Evolutionary conservation across 2,329 filamentous ascomycete species (phyloP).

Genomic region (Trichoderma hamatum): DNA sequence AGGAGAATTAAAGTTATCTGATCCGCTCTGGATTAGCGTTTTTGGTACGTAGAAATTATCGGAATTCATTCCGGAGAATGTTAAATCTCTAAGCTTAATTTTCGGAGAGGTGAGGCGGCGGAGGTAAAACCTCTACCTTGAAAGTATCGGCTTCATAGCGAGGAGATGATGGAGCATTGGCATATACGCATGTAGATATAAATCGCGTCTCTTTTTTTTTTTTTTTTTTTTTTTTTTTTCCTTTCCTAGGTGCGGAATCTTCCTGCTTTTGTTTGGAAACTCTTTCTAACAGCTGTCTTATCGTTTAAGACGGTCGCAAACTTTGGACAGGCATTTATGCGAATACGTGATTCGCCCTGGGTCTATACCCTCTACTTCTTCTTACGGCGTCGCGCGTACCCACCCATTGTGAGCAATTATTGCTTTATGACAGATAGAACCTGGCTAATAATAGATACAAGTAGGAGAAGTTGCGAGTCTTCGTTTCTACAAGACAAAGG

Average conservation of each 20-base stretch:
- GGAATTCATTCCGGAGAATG: conserved; percentile 1
- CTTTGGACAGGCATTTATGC: background rate
- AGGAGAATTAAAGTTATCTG: conserved; percentile 22
- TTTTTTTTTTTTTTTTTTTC: background rate
- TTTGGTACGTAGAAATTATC: background rate
- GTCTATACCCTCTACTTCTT: background rate
- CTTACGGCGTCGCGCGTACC: background rate
- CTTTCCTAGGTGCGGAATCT: background rate
- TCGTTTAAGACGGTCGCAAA: background rate
- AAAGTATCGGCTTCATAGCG: background rate
- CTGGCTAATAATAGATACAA: background rate
- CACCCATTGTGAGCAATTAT: background rate
- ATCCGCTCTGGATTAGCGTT: background rate
- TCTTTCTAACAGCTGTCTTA: background rate
- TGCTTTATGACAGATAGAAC: background rate
- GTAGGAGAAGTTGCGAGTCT: too few species aligned
- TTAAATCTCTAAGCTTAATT: background rate
- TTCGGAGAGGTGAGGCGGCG: background rate
- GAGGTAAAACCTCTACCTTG: background rate
- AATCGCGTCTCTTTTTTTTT: background rate
- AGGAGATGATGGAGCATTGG: background rate
- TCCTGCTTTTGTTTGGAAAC: background rate
- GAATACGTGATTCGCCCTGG: background rate
- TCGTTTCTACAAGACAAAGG: background rate
- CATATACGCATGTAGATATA: background rate